Evolutionary conservation across 495 filamentous ascomycete genomes (phyloP).

Genomic region (Tetracladium marchalianum): DNA sequence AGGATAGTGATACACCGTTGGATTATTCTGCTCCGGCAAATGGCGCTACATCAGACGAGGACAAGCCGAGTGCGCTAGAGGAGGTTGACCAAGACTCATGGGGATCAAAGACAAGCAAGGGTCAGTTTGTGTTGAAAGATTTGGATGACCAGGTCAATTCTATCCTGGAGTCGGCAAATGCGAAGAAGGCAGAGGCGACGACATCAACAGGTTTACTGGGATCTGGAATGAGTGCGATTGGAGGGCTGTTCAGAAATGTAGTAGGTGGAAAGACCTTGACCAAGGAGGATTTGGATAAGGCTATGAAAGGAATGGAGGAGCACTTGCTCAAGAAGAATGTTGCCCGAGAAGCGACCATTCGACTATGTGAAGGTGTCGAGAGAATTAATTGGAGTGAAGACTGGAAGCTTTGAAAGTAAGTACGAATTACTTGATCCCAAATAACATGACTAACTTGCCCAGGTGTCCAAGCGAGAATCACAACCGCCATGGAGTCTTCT

Average conservation of each 20-base stretch:
- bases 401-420: slow-evolving; percentile 78
- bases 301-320: slow-evolving; percentile 91
- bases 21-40: slow-evolving; percentile 72
- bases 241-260: slow-evolving; percentile 84
- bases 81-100: slow-evolving; percentile 67
- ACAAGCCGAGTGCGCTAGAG: slow-evolving; percentile 44
- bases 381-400: slow-evolving; percentile 84
- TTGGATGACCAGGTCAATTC: slow-evolving; percentile 88
- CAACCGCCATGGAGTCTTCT: slow-evolving; percentile 77
- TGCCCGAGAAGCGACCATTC: slow-evolving; percentile 83
- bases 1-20: slow-evolving; percentile 68
- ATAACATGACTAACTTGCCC: background rate
- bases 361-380: slow-evolving; percentile 87
- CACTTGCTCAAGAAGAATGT: slow-evolving; percentile 95
- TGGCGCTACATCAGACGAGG: slow-evolving; percentile 39
- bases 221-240: slow-evolving; percentile 66
- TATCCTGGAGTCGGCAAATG: slow-evolving; percentile 50
- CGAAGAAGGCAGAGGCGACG: slow-evolving; percentile 22
- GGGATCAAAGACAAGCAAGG: slow-evolving; percentile 76
- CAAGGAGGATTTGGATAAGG: slow-evolving; percentile 76
- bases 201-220: slow-evolving; percentile 55
- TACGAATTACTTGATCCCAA: slow-evolving; percentile 5
- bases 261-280: slow-evolving; percentile 89
- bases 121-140: slow-evolving; percentile 89
- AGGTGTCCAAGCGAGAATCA: slow-evolving; percentile 72